A percentile compares a stretch with the other conserved stretches of the same genome.
phyloP scores from a whole-genome alignment of 2,329 filamentous ascomycete species.

The Venturia effusa region DNA sequence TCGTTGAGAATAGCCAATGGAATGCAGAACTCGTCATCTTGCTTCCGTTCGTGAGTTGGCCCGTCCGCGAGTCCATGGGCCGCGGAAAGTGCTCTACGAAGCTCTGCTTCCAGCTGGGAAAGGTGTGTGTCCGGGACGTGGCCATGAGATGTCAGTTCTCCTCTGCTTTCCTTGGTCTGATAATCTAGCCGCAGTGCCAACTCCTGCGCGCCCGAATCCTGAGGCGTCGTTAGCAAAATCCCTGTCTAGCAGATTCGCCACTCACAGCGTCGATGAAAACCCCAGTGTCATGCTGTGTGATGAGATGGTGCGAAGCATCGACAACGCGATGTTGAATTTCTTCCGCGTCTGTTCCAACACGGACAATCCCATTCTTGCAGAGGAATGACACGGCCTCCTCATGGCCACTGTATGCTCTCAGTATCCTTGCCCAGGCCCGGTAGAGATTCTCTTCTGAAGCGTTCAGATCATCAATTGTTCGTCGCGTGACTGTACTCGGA shows the following conservation, averaged over 20 bases:
- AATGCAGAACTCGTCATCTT: neutral
- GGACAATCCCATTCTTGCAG: constrained; percentile 10
- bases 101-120: neutral
- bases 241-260: neutral
- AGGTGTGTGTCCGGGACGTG: neutral
- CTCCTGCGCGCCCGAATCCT: neutral
- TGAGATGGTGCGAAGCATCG: neutral
- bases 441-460: constrained; percentile 13
- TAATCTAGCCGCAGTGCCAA: neutral
- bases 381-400: constrained; percentile 13
- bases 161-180: neutral
- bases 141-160: neutral
- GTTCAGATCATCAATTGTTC: neutral
- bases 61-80: neutral
- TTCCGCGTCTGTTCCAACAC: neutral
- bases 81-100: constrained; percentile 1
- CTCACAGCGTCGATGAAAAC: neutral
- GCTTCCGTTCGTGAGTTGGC: neutral
- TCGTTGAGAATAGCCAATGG: constrained; percentile 49
- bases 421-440: constrained; percentile 13
- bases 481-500: neutral
- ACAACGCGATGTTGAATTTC: neutral
- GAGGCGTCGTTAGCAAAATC: neutral
- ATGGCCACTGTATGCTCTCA: constrained; percentile 13
- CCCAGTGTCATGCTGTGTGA: neutral